These are phyloP conservation scores for Stemphylium vesicarium DNA, from an alignment of 2,329 filamentous ascomycete species.

Conservation along the genomic window DNA sequence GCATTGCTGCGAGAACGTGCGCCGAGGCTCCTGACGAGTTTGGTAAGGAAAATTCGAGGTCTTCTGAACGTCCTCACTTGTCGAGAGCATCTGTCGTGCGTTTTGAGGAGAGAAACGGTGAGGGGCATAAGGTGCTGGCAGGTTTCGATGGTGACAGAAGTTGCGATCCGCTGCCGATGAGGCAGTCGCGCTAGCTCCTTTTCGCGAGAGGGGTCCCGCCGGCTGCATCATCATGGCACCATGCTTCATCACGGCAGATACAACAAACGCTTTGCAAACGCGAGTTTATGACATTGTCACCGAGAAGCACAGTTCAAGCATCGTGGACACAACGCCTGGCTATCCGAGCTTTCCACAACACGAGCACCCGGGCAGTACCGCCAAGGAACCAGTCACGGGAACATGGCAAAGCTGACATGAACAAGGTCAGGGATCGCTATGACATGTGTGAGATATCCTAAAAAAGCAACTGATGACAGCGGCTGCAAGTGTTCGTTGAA, in stretches of 20 bases:
- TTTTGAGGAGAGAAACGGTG: slow-evolving; percentile 17
- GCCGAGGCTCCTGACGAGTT: slow-evolving; percentile 2
- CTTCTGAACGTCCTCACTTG: neutral
- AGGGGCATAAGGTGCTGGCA: slow-evolving; percentile 31
- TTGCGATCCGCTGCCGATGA: slow-evolving; percentile 24
- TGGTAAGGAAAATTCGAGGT: neutral
- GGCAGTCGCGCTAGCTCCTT: slow-evolving; percentile 25
- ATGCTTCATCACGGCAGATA: slow-evolving; percentile 4
- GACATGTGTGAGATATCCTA: neutral
- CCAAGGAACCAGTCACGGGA: slow-evolving; percentile 3
- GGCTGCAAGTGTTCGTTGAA: neutral
- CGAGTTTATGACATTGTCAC: no score
- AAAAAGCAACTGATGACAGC: neutral
- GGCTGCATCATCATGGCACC: slow-evolving; percentile 10
- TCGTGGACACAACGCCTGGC: no score
- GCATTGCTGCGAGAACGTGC: slow-evolving; percentile 4
- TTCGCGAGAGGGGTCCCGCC: slow-evolving; percentile 23
- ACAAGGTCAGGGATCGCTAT: neutral
- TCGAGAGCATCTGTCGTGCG: slow-evolving; percentile 2
- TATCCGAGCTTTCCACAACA: no score
- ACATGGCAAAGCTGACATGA: neutral
- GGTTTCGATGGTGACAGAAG: slow-evolving; percentile 30
- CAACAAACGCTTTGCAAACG: neutral
- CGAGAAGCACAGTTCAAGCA: no score
- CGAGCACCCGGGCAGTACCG: neutral